Evolutionary conservation across 75 land plant genomes (phyloP).

Genomic region (Ceratopteris richardii): DNA sequence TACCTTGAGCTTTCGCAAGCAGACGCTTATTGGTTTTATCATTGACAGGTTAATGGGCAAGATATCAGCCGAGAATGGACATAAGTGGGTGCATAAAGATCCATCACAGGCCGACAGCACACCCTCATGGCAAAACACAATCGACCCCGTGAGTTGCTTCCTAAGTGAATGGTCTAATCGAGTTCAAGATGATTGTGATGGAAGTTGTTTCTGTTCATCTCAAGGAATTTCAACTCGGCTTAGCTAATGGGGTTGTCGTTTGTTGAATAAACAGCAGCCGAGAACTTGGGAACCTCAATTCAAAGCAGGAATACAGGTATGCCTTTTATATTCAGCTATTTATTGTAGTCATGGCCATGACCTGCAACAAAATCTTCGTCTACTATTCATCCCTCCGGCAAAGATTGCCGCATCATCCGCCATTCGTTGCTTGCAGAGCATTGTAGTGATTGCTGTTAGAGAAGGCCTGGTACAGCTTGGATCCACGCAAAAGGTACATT

Average conservation of each 20-base stretch:
- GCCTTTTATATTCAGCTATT: not conserved
- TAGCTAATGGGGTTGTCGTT: too few relatives aligned
- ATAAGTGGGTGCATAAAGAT: slow-evolving; percentile 32
- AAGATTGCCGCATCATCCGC: too few relatives aligned
- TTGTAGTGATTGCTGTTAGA: slow-evolving; percentile 18
- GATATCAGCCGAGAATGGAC: slow-evolving; percentile 26
- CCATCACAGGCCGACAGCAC: slow-evolving; percentile 13
- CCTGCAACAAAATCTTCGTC: too few relatives aligned
- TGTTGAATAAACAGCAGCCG: slow-evolving; percentile 18
- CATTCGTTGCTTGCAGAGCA: slow-evolving; percentile 11
- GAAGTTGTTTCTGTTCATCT: too few relatives aligned
- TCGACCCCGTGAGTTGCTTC: slow-evolving; percentile 20
- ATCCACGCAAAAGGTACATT: slow-evolving; percentile 15
- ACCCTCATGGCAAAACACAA: slow-evolving; percentile 21
- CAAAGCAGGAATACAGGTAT: slow-evolving; percentile 20
- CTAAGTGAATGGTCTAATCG: not conserved
- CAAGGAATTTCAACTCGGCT: too few relatives aligned
- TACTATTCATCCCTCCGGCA: too few relatives aligned
- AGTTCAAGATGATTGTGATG: not conserved
- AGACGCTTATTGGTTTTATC: too few relatives aligned
- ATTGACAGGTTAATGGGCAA: slow-evolving; percentile 32
- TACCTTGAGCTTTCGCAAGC: too few relatives aligned
- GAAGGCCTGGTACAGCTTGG: slow-evolving; percentile 34
- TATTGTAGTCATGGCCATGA: not conserved
- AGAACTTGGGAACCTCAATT: slow-evolving; percentile 32